Conservation (phyloP, 352 stramenopile genomes). For the Globisporangium yorkense region DNA sequence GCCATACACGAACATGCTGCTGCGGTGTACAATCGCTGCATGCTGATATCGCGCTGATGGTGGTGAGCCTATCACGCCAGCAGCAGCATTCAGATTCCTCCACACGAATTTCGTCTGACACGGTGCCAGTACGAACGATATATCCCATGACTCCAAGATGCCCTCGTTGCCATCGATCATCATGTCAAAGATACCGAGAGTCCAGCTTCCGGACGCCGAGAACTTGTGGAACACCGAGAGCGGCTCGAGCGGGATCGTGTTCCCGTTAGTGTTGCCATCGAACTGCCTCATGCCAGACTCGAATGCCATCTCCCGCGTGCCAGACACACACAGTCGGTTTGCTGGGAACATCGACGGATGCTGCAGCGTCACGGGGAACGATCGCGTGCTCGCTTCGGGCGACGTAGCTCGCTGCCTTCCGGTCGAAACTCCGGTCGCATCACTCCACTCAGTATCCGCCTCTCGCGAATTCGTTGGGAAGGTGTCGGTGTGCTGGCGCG, state of each 20-base stretch:
- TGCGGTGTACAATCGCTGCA: constrained; percentile 45
- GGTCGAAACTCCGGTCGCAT: constrained; percentile 17
- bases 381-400: constrained; percentile 27
- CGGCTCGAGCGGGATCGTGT: constrained; percentile 26
- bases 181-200: constrained; percentile 43
- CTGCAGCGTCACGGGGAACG: constrained; percentile 46
- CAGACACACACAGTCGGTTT: constrained; percentile 17
- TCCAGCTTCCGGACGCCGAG: constrained; percentile 48
- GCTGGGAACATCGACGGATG: constrained; percentile 32
- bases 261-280: not conserved
- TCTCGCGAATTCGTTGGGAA: constrained; percentile 32
- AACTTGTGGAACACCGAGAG: constrained; percentile 56
- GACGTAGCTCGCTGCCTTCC: constrained; percentile 28
- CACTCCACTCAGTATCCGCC: constrained; percentile 41
- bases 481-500: constrained; percentile 33
- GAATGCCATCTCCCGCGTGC: constrained; percentile 29
- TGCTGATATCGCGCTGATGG: constrained; percentile 55
- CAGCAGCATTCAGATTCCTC: constrained; percentile 28
- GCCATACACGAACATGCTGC: constrained; percentile 67
- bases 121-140: constrained; percentile 41
- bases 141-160: constrained; percentile 42
- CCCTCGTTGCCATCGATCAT: constrained; percentile 31
- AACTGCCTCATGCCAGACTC: constrained; percentile 14
- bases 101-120: constrained; percentile 55
- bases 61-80: constrained; percentile 20